phyloP scores from a whole-genome alignment of 2,329 filamentous ascomycete species.

The Aschersonia sp. region DNA sequence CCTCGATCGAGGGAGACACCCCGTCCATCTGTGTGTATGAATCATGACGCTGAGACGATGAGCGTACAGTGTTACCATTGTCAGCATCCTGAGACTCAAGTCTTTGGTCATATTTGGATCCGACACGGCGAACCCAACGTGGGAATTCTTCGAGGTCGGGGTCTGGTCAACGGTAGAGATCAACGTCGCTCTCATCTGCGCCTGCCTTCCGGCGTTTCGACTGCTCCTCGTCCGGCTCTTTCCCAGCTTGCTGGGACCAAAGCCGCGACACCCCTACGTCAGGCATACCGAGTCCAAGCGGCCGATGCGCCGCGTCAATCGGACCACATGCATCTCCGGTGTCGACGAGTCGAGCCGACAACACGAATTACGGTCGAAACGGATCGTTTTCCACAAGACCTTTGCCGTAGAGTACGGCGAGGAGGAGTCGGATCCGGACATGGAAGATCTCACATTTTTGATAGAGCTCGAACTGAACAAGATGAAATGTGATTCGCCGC shows the following conservation, averaged over 20 bases:
- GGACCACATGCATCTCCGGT: conserved; percentile 11
- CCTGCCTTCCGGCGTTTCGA: conserved; percentile 21
- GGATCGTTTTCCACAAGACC: conserved; percentile 18
- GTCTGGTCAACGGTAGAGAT: conserved; percentile 23
- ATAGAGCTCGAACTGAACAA: conserved; percentile 3
- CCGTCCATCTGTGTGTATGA: too few species aligned
- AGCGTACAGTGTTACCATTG: conserved; percentile 17
- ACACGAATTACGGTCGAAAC: conserved; percentile 9
- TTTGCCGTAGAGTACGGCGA: conserved; percentile 17
- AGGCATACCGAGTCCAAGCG: conserved; percentile 8
- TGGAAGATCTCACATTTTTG: conserved; percentile 4
- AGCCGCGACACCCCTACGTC: conserved; percentile 13
- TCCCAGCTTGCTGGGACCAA: conserved; percentile 17
- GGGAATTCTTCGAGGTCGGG: conserved; percentile 17
- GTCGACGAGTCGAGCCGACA: conserved; percentile 9
- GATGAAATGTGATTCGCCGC: background rate
- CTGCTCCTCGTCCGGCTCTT: conserved; percentile 21
- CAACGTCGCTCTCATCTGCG: conserved; percentile 23
- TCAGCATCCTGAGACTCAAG: conserved; percentile 22
- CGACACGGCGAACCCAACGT: conserved; percentile 17
- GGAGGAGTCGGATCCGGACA: conserved; percentile 3
- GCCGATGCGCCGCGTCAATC: conserved; percentile 5
- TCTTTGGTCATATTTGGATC: conserved; percentile 16
- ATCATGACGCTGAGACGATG: background rate
- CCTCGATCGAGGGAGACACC: too few species aligned